phyloP scores from a whole-genome alignment of 2,329 filamentous ascomycete species.

The Thermothelomyces thermophilus region DNA sequence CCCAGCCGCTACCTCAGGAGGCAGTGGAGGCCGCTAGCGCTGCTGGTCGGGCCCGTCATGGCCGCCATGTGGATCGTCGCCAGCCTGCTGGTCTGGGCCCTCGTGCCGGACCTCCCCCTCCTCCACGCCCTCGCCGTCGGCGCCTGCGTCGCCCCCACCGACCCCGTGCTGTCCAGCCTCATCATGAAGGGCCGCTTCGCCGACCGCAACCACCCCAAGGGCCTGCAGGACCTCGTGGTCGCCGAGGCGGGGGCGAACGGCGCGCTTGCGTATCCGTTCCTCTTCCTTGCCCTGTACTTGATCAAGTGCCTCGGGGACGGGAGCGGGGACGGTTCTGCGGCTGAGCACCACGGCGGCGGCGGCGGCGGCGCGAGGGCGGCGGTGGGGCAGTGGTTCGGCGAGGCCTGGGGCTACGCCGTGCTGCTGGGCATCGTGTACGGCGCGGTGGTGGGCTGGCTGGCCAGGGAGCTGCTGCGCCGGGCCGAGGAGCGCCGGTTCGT shows the following conservation, averaged over 20 bases:
- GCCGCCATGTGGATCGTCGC: constrained; percentile 77
- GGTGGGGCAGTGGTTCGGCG: constrained; percentile 74
- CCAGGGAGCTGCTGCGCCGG: constrained; percentile 76
- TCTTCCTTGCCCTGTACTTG: constrained; percentile 78
- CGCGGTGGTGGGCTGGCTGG: constrained; percentile 68
- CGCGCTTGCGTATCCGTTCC: constrained; percentile 79
- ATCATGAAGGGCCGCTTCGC: constrained; percentile 94
- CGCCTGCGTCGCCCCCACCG: constrained; percentile 86
- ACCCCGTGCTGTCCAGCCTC: constrained; percentile 79
- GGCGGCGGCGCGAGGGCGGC: constrained; percentile 57
- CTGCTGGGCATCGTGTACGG: constrained; percentile 73
- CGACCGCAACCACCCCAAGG: constrained; percentile 78
- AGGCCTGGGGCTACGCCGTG: constrained; percentile 81
- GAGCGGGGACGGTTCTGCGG: constrained; percentile 48
- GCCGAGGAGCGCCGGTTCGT: constrained; percentile 76
- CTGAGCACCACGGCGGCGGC: constrained; percentile 50
- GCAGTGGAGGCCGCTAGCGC: constrained; percentile 68
- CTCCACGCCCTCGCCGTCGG: constrained; percentile 74
- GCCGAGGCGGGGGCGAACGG: constrained; percentile 86
- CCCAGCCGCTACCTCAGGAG: constrained; percentile 72
- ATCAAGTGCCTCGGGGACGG: constrained; percentile 65
- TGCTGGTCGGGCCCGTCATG: constrained; percentile 82
- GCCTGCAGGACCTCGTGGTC: constrained; percentile 72
- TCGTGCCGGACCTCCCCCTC: constrained; percentile 66
- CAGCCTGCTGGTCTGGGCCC: constrained; percentile 68